Conservation (phyloP, 441 rosid species). For the Adansonia grandidieri region DNA sequence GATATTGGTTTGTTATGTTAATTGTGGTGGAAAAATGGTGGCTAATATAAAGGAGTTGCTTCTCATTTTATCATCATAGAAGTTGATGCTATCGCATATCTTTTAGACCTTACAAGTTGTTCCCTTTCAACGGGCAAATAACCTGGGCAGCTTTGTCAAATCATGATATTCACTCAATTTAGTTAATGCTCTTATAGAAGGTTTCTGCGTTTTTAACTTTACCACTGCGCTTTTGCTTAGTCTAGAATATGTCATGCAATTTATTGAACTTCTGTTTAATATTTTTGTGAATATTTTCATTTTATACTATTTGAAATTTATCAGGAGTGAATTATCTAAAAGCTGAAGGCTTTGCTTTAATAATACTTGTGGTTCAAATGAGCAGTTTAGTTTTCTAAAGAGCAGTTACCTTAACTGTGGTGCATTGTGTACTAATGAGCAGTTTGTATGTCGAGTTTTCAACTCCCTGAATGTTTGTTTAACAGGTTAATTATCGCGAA, state of each 20-base stretch:
- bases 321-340: background rate
- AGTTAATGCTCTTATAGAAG: background rate
- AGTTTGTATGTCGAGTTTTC: conserved; percentile 84
- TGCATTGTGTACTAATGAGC: conserved; percentile 67
- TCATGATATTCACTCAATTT: background rate
- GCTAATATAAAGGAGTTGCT: conserved; percentile 11
- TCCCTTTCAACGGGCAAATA: background rate
- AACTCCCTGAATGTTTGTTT: conserved; percentile 98
- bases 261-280: background rate
- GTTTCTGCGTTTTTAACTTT: background rate
- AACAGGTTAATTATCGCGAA: conserved; percentile 99
- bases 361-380: background rate
- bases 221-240: background rate
- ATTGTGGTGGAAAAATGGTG: background rate
- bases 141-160: background rate
- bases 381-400: too few relatives aligned
- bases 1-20: conserved; percentile 6
- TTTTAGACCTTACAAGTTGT: background rate
- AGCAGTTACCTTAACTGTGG: conserved; percentile 28
- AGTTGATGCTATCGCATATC: background rate
- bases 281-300: background rate
- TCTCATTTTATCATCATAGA: background rate
- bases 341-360: conserved; percentile 4
- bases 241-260: background rate
- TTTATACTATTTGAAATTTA: background rate